Evolutionary conservation across 306 rosid species (phyloP).

Genomic region (Lathyrus tuberosus): DNA sequence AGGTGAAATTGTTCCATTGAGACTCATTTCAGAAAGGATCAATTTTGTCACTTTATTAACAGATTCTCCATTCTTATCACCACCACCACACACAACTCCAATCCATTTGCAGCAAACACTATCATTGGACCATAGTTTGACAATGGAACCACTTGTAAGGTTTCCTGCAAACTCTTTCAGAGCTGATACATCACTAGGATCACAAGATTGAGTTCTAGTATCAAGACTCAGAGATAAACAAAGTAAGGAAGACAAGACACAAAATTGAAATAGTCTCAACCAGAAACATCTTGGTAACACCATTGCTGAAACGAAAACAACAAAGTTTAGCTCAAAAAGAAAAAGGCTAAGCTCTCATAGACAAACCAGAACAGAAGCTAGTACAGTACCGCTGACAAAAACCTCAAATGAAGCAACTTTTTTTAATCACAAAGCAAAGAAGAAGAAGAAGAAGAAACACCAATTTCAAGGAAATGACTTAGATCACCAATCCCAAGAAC

Average conservation of each 20-base stretch:
- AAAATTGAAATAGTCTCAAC: slow-evolving; percentile 47
- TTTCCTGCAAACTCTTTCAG: slow-evolving; percentile 65
- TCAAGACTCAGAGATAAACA: slow-evolving; percentile 48
- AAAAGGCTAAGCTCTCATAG: slow-evolving; percentile 46
- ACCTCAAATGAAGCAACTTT: slow-evolving; percentile 46
- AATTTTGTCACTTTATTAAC: slow-evolving; percentile 60
- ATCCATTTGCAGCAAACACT: slow-evolving; percentile 65
- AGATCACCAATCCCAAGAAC: slow-evolving; percentile 57
- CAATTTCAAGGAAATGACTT: slow-evolving; percentile 43
- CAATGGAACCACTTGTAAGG: slow-evolving; percentile 53
- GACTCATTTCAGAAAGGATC: slow-evolving; percentile 59
- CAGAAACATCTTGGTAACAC: slow-evolving; percentile 43
- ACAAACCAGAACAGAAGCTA: slow-evolving; percentile 34
- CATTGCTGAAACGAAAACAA: slow-evolving; percentile 52
- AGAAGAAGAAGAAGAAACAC: slow-evolving; percentile 26
- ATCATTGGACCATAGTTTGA: slow-evolving; percentile 56
- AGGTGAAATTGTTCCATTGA: slow-evolving; percentile 60
- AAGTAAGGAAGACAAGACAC: slow-evolving; percentile 55
- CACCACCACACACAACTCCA: slow-evolving; percentile 68
- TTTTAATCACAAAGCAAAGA: slow-evolving; percentile 37
- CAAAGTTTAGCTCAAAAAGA: slow-evolving; percentile 41
- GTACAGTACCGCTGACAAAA: slow-evolving; percentile 23
- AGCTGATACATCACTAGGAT: slow-evolving; percentile 62
- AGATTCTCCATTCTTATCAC: slow-evolving; percentile 34
- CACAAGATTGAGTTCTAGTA: slow-evolving; percentile 43